Base-by-base conservation (phyloP, 1,284 basidiomycete species). In the Ustilago hordei region DNA sequence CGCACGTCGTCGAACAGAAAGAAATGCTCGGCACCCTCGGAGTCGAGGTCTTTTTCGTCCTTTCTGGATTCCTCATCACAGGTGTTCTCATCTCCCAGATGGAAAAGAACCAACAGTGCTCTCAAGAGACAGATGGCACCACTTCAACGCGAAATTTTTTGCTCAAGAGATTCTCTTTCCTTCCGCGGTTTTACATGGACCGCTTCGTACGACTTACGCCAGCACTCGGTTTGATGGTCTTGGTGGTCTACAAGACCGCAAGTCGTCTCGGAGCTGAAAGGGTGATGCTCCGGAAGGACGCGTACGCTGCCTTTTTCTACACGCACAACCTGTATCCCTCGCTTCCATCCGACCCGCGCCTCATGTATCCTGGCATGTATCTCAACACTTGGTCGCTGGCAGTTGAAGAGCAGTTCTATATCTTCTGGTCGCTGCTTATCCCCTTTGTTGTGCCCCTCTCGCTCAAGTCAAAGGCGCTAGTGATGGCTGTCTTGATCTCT, bases 371-470 rank as follows among this genome's bases (percentile, higher is more conserved):
- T 6, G 66, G 71, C 41, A 31, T 73, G 19, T 72, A 55, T 54
- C 61, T 65, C 45, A 64, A 76, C 63, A 73, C 70, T 0, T 76
- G 74, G 74, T 72, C 74, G 41, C 56, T 76, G 3, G 74, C 74
- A 6, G 70, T 76, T 15, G 74, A 76, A 38, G 70, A 76, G 41
- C 74, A 76, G 64, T 76, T 76, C 48, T 76, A 76, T 52, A 68
- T 76, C 34, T 67, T 76, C 50, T 76, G 74, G 74, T 71, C 74
- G 35, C 59, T 73, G 3, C 35, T 76, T 13, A 67, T 76, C 17
- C 50, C 64, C 2, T 60, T 76, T n/a, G 47, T 74, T 28, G 45
- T 74, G 12, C 65, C 65, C 3, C 61, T 69, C 13, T 65, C 71
- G 48, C 36, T 67, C 31, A 50, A 53, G 23, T 31, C 28, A 7